Evolutionary conservation across 1,284 basidiomycete species (phyloP), one percentile per base, ranked within the genome.

Genomic region (Bjerkandera adusta): DNA sequence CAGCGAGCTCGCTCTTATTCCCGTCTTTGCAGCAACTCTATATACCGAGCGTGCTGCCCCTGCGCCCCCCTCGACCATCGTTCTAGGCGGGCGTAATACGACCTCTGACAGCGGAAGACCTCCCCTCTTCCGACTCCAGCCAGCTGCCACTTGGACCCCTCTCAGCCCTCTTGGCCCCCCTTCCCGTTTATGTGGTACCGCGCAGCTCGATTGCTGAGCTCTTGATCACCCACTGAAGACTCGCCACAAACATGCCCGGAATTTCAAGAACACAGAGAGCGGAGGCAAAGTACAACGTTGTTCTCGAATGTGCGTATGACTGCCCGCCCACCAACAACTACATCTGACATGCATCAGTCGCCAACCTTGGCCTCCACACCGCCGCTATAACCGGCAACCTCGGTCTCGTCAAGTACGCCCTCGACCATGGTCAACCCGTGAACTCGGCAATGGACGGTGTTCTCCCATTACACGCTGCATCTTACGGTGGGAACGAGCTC

Each of bases 401-500:
- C 41, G 92, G 89, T 11, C 81, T 92, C 51, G 89, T 89, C 46
- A 83, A 86, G 60, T 93, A 89, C 65, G 93, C 93, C 5, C 75
- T 97, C 24, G 81, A 83, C n/a, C 85, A 93, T 58, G 94, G 93
- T 5, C 93, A 97, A 62, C 93, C 93, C 5, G 83, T 94, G 62
- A 96, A 97, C 66, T 89, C 91, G 5, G 89, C 95, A 24, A 76
- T 95, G 45, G 91, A 94, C 61, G 93, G 93, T 40, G 87, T 97
- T 3, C 80, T 95, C 22, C 93, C 93, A 1, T 75, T 97, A 12
- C 93, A 97, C 63, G 92, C 91, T 4, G 93, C 93, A 1, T 88
- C 83, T 57, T 88, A 90, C 0, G 90, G 90, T 21, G 94, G 94
- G 1, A 88, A 82, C 60, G 85, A 88, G 50, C 77, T 84, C 43